A percentile compares a stretch with the other conserved stretches of the same genome.
Conservation (phyloP, 2,329 filamentous ascomycete species). For the Botrytis fabae region DNA sequence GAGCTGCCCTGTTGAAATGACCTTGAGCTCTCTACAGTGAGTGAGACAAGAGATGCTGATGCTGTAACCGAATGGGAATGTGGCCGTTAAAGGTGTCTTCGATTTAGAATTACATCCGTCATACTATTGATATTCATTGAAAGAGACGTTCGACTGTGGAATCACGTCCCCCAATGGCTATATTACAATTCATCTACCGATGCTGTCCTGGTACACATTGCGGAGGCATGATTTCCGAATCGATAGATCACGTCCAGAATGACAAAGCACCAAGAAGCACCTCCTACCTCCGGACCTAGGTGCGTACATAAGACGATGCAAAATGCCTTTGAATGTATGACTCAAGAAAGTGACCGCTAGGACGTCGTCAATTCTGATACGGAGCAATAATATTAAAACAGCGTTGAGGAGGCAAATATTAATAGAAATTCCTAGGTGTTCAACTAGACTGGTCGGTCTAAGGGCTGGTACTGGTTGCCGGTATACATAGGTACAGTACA, state of each 20-base stretch:
- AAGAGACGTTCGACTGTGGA: not conserved
- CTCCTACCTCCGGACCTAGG: not conserved
- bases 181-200: not conserved
- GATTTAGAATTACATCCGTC: constrained; percentile 4
- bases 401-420: constrained; percentile 1
- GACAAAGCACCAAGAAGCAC: not conserved
- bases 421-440: not conserved
- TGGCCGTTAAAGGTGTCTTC: not conserved
- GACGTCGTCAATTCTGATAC: not conserved
- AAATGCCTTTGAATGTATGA: not conserved
- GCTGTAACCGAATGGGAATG: not conserved
- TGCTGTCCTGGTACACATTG: not conserved
- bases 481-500: too few relatives aligned
- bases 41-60: constrained; percentile 20
- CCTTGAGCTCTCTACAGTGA: not conserved
- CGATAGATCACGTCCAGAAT: not conserved
- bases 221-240: not conserved
- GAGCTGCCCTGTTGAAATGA: not conserved
- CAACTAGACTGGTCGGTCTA: not conserved
- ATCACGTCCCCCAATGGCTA: not conserved
- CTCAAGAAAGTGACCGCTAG: constrained; percentile 10
- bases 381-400: constrained; percentile 2
- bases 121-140: not conserved
- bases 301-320: not conserved
- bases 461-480: not conserved